Base-by-base conservation (phyloP, 208 protist genomes). In the Vickermania ingenoplastis region DNA sequence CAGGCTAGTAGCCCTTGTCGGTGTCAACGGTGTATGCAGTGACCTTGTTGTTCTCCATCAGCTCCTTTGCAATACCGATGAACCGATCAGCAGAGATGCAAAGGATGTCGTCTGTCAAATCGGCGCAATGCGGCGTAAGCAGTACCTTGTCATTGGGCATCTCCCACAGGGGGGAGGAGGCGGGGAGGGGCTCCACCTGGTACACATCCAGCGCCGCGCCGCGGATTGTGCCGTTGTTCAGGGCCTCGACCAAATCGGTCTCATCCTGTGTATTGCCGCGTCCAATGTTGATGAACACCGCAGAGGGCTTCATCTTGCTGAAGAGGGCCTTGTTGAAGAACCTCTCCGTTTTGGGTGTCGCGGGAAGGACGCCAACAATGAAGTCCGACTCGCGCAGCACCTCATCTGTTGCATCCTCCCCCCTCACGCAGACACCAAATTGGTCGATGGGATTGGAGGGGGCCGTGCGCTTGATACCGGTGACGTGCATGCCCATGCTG, bases 281-380 rank as follows among this genome's bases (percentile, higher is more conserved):
- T 41, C 89, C 86, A 62, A 92, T 92, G 65, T 87, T 92, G 75
- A 95, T 89, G 75, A 89, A 92, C 29, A 89, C 65, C 21, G 80
- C 79, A 22, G 41, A 76, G 64, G 69, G 76, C 79, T 86, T 86
- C 89, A 95, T 95, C 49, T 75, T 69, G 31, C 59, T 55, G 63
- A 95, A 92, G 57, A 77, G 49, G 36, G 69, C 67, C 65, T 68
- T 76, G 75, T 89, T 79, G 71, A 95, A 91, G 73, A 95, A 85
- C 57, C 83, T 54, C 70, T 48, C 71, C 25, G 83, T 91, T 31
- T 72, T 63, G 7, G 67, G 45, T 2, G 81, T 91, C 52, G 68
- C 76, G 5, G 89, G 89, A n/a, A 95, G 66, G 41, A 92, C 76
- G 48, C 77, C 75, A 2, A 92, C 77, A n/a, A 95, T 73, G 48